Conservation (phyloP, 2,329 filamentous ascomycete species). For the Neopestalotiopsis clavispora region DNA sequence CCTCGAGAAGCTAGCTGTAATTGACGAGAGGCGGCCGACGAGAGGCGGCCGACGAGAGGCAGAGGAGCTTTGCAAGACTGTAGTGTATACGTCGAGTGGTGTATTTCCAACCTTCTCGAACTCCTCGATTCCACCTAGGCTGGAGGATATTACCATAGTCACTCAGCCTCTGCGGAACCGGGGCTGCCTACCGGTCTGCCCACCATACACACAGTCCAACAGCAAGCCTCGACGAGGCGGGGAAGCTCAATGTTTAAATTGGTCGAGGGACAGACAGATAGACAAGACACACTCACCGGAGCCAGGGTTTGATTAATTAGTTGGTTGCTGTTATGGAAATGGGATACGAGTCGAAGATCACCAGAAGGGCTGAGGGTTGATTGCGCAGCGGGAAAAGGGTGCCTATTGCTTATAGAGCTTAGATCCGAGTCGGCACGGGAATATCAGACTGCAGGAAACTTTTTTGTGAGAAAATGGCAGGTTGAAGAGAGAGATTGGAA, state of each 20-base stretch:
- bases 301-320: neutral
- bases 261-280: neutral
- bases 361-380: neutral
- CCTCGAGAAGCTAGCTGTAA: too few relatives aligned
- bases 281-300: neutral
- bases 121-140: neutral
- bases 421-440: neutral
- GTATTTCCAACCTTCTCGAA: neutral
- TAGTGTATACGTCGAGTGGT: neutral
- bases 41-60: neutral
- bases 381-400: neutral
- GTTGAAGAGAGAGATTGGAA: neutral
- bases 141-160: neutral
- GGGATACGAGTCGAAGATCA: neutral
- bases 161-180: neutral
- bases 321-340: neutral
- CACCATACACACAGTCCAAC: neutral
- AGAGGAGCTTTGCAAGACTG: neutral
- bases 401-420: neutral
- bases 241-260: slow-evolving; percentile 10
- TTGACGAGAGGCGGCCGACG: neutral
- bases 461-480: neutral
- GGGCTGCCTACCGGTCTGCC: neutral
- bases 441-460: neutral
- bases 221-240: slow-evolving; percentile 4